Percentiles rank a stretch among this genome's conserved stretches.
Conservation (phyloP, 2,329 filamentous ascomycete species). For the Coniella lustricola region DNA sequence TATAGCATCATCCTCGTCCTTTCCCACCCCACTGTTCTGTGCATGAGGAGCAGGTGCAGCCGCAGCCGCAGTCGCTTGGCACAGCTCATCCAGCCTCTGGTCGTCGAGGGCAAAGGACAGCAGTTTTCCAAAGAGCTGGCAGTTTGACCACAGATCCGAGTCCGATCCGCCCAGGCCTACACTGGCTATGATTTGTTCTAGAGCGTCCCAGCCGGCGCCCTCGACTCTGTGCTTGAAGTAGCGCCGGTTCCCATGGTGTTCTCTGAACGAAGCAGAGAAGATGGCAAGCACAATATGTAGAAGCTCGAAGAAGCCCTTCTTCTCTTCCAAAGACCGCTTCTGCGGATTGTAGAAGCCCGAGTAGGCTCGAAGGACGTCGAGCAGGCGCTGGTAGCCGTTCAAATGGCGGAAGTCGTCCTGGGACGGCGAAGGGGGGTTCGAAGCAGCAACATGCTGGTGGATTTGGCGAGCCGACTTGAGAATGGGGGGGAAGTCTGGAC, state of each 20-base stretch:
- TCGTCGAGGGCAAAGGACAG: slow-evolving; percentile 76
- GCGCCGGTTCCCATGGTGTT: slow-evolving; percentile 77
- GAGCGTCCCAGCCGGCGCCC: slow-evolving; percentile 68
- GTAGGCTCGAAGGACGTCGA: slow-evolving; percentile 62
- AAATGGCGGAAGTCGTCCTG: slow-evolving; percentile 82
- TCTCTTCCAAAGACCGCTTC: slow-evolving; percentile 54
- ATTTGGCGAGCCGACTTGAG: slow-evolving; percentile 56
- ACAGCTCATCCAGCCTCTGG: slow-evolving; percentile 64
- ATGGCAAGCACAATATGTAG: slow-evolving; percentile 67
- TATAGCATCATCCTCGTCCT: background rate
- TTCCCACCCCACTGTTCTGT: background rate
- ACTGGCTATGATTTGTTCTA: slow-evolving; percentile 66
- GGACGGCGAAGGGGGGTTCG: slow-evolving; percentile 37
- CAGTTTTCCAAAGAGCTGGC: slow-evolving; percentile 74
- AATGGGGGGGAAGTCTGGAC: slow-evolving; percentile 42
- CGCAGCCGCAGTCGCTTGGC: slow-evolving; percentile 39
- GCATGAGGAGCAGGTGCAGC: slow-evolving; percentile 3
- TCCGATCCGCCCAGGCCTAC: slow-evolving; percentile 59
- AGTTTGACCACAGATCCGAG: slow-evolving; percentile 59
- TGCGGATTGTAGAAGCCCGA: slow-evolving; percentile 70
- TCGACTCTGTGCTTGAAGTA: slow-evolving; percentile 76
- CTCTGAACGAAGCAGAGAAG: slow-evolving; percentile 66
- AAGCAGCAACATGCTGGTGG: slow-evolving; percentile 52
- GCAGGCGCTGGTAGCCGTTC: slow-evolving; percentile 67
- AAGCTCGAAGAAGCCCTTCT: slow-evolving; percentile 58